phyloP scores from a whole-genome alignment of 495 filamentous ascomycete species.

The Podospora appendiculata region DNA sequence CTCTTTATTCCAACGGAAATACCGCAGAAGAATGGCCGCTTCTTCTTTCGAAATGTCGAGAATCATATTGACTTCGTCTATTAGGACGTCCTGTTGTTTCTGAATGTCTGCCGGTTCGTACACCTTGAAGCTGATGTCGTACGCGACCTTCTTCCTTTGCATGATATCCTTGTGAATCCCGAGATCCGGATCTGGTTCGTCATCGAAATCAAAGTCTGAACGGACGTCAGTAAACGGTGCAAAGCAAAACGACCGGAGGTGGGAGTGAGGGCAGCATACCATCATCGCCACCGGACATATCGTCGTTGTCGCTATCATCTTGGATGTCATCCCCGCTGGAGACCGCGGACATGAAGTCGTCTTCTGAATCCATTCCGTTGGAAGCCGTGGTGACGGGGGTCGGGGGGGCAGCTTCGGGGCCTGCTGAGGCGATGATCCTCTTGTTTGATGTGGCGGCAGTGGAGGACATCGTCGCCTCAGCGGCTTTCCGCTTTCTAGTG shows the following conservation, averaged over 20 bases:
- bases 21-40: constrained; percentile 78
- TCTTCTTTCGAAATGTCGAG: constrained; percentile 80
- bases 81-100: constrained; percentile 69
- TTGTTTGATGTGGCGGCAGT: constrained; percentile 38
- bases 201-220: constrained; percentile 58
- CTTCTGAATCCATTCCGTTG: constrained; percentile 87
- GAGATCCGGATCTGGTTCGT: constrained; percentile 65
- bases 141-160: constrained; percentile 61
- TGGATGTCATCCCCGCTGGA: constrained; percentile 74
- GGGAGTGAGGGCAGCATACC: constrained; percentile 15
- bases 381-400: constrained; percentile 51
- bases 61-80: constrained; percentile 83
- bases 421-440: constrained; percentile 44
- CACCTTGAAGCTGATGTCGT: constrained; percentile 80
- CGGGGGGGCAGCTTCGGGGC: constrained; percentile 39
- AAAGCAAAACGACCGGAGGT: neutral
- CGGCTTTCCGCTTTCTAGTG: constrained; percentile 88
- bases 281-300: constrained; percentile 70
- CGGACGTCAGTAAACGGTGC: constrained; percentile 4
- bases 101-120: constrained; percentile 73
- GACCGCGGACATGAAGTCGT: constrained; percentile 84
- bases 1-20: constrained; percentile 93
- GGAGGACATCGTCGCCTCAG: constrained; percentile 58
- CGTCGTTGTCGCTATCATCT: constrained; percentile 67
- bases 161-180: constrained; percentile 72